Evolutionary conservation across 257 asterid genomes (phyloP).

Genomic region (Ilex aquifolium): DNA sequence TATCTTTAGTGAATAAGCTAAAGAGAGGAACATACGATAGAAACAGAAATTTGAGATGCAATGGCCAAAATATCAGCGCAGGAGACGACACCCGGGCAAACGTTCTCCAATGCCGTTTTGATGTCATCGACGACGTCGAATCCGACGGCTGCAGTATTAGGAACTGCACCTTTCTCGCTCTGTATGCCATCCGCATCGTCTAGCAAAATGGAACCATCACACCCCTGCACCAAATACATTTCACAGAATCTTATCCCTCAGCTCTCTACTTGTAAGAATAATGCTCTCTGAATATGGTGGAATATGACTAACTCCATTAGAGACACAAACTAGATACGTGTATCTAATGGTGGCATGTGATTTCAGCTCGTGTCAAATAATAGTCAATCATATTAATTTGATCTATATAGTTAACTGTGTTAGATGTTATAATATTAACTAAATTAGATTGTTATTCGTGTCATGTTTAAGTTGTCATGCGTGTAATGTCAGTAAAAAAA

Average conservation of each 20-base stretch:
- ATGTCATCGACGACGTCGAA: conserved; percentile 25
- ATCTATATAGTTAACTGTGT: no score
- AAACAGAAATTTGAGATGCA: conserved; percentile 24
- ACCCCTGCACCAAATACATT: conserved; percentile 20
- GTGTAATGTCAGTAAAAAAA: no score
- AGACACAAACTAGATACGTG: no score
- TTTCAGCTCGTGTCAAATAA: no score
- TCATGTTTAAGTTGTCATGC: no score
- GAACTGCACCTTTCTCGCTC: conserved; percentile 25
- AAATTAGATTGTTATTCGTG: no score
- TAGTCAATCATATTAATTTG: no score
- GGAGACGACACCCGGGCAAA: conserved; percentile 31
- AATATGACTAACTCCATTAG: background rate
- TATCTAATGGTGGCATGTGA: no score
- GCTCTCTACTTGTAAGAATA: no score
- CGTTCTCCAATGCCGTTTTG: conserved; percentile 27
- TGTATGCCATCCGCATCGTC: conserved; percentile 23
- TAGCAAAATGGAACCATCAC: conserved; percentile 34
- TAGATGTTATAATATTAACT: no score
- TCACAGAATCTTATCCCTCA: no score
- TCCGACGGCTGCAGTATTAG: conserved; percentile 18
- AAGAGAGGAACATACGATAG: conserved; percentile 13
- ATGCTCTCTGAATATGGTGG: background rate
- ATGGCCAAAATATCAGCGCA: conserved; percentile 38
- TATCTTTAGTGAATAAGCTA: no score